Percentiles rank a stretch among this genome's conserved stretches.
Evolutionary conservation across 371 early-diverging fungal species (phyloP).

Genomic region (Parasitella parasitica): DNA sequence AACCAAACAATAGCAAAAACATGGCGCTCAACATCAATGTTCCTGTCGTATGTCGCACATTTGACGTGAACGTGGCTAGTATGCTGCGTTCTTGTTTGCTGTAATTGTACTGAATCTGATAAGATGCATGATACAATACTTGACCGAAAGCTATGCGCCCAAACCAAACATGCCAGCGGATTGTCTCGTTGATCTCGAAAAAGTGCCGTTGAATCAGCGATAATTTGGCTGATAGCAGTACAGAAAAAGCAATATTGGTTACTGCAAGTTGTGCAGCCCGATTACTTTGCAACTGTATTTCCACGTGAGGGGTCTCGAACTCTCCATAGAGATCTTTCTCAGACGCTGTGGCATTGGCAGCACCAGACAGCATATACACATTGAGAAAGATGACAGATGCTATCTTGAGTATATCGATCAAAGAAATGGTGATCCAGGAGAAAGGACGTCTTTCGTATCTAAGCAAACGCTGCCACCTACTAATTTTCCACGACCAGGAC

Average conservation of each 20-base stretch:
- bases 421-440: not conserved
- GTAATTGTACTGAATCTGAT: constrained; percentile 29
- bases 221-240: constrained; percentile 31
- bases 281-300: constrained; percentile 29
- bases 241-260: constrained; percentile 28
- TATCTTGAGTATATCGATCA: not conserved
- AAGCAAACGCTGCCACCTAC: not conserved
- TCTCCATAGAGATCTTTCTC: not conserved
- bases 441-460: constrained; percentile 4
- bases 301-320: constrained; percentile 6
- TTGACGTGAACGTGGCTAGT: constrained; percentile 15
- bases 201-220: constrained; percentile 18
- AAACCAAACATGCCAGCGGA: constrained; percentile 42
- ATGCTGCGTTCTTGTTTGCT: constrained; percentile 7
- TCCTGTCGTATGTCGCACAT: constrained; percentile 31
- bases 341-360: not conserved
- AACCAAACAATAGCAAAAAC: constrained; percentile 20
- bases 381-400: constrained; percentile 1
- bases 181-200: constrained; percentile 7
- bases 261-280: constrained; percentile 38
- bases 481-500: not conserved
- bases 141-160: constrained; percentile 22
- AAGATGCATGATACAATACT: constrained; percentile 32
- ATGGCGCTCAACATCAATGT: constrained; percentile 13
- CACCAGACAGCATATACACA: not conserved